phyloP scores from a whole-genome alignment of 1,139 yeast genomes.

The Magnusiomyces tetraspermus region DNA sequence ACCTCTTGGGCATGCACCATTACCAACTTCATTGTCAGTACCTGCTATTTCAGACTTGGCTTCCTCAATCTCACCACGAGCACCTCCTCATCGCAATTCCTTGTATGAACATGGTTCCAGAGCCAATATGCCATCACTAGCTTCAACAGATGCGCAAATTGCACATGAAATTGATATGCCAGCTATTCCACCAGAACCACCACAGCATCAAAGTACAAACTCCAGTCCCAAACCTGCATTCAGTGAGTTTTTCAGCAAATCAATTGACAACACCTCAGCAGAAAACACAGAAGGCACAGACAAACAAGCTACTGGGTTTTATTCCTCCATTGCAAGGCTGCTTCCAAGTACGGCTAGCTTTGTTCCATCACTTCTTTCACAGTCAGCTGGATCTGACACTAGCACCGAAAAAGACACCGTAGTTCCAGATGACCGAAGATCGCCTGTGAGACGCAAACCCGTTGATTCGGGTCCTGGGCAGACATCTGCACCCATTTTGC shows the following conservation, averaged over 20 bases:
- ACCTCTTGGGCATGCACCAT: not conserved
- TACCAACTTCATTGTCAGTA: not conserved
- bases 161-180: constrained; percentile 8
- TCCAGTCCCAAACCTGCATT: constrained; percentile 9
- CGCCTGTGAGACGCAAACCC: constrained; percentile 4
- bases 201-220: not conserved
- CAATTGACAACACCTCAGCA: not conserved
- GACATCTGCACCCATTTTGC: constrained; percentile 19
- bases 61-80: not conserved
- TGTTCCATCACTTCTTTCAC: constrained; percentile 6
- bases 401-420: not conserved
- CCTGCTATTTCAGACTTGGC: not conserved
- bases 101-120: not conserved
- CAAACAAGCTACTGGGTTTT: not conserved
- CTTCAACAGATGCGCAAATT: constrained; percentile 9
- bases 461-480: not conserved
- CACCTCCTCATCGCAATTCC: constrained; percentile 1
- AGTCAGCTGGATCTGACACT: not conserved
- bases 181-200: constrained; percentile 13
- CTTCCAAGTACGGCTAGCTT: not conserved
- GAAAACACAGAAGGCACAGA: no score
- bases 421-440: not conserved
- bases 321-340: not conserved
- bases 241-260: constrained; percentile 9
- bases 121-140: constrained; percentile 2